Evolutionary conservation across 306 rosid genomes (phyloP).

Genomic region (Echinosophora koreensis): DNA sequence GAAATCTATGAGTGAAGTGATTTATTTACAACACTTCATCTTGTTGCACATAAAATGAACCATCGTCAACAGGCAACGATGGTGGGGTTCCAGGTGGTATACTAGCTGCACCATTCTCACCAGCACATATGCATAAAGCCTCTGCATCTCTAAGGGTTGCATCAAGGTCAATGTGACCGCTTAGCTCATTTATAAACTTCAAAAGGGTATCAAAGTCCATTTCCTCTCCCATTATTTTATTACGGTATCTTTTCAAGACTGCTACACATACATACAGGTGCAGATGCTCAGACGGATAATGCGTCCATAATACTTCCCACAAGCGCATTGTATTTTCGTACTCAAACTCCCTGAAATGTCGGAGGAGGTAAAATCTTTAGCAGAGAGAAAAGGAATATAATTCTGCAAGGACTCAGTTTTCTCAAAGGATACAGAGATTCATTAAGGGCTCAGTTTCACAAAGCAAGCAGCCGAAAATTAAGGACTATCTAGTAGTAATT

Average conservation of each 20-base stretch:
- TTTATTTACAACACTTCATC: constrained; percentile 69
- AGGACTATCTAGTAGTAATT: background rate
- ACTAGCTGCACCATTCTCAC: constrained; percentile 89
- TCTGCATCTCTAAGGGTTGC: constrained; percentile 86
- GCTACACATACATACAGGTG: constrained; percentile 94
- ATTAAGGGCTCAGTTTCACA: background rate
- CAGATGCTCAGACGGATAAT: constrained; percentile 87
- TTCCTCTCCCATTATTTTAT: constrained; percentile 84
- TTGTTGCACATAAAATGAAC: constrained; percentile 66
- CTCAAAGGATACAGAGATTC: background rate
- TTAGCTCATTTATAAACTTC: constrained; percentile 93
- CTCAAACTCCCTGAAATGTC: constrained; percentile 79
- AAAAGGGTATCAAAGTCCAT: constrained; percentile 98
- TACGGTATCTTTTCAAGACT: constrained; percentile 80
- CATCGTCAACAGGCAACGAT: constrained; percentile 80
- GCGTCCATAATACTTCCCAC: constrained; percentile 98
- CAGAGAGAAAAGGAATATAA: constrained; percentile 4
- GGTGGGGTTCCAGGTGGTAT: constrained; percentile 99
- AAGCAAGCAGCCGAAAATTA: background rate
- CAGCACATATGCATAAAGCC: constrained; percentile 89
- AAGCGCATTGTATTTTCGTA: constrained; percentile 78
- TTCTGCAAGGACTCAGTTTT: background rate
- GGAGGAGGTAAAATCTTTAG: constrained; percentile 14
- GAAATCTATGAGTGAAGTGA: background rate
- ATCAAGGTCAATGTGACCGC: constrained; percentile 88